These are phyloP conservation scores for Microcera coccophila DNA, from an alignment of 2,329 filamentous ascomycete species.

Conservation along the genomic window DNA sequence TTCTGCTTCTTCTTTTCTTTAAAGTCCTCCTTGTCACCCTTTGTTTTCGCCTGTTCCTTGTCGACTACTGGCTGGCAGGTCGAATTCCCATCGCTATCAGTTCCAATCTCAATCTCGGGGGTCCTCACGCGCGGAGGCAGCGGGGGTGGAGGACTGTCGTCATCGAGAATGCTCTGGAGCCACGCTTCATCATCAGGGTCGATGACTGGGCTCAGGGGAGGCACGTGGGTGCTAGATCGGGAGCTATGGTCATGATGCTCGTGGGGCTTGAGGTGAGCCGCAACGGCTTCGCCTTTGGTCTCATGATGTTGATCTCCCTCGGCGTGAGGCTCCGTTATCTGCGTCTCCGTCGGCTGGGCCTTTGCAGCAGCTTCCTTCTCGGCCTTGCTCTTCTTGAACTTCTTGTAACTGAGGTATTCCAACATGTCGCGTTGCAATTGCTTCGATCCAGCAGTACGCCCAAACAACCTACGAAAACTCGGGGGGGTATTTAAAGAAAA, in stretches of 20 bases:
- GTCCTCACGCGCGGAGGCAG: conserved; percentile 53
- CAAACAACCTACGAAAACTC: no score
- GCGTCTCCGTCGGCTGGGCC: conserved; percentile 9
- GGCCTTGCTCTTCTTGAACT: conserved; percentile 56
- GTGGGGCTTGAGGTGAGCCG: conserved; percentile 11
- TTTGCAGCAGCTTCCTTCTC: conserved; percentile 40
- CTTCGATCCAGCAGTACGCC: no score
- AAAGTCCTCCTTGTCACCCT: conserved; percentile 13
- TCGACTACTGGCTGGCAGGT: conserved; percentile 12
- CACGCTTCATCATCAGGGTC: conserved; percentile 56
- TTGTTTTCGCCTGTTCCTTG: conserved; percentile 28
- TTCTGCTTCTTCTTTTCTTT: conserved; percentile 28
- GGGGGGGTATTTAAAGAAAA: conserved; percentile 10
- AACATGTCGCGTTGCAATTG: conserved; percentile 54
- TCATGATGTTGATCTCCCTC: conserved; percentile 10
- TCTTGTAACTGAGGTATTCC: conserved; percentile 61
- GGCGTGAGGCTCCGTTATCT: conserved; percentile 12
- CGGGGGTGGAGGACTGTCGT: conserved; percentile 46
- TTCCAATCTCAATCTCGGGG: conserved; percentile 42
- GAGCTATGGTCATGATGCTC: not conserved
- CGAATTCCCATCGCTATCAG: conserved; percentile 17
- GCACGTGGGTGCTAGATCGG: conserved; percentile 26
- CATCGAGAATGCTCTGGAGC: conserved; percentile 49
- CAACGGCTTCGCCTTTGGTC: conserved; percentile 2
- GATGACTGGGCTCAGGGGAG: conserved; percentile 43